phyloP scores from a whole-genome alignment of 2,329 filamentous ascomycete genomes.

The Penicillium sp. region DNA sequence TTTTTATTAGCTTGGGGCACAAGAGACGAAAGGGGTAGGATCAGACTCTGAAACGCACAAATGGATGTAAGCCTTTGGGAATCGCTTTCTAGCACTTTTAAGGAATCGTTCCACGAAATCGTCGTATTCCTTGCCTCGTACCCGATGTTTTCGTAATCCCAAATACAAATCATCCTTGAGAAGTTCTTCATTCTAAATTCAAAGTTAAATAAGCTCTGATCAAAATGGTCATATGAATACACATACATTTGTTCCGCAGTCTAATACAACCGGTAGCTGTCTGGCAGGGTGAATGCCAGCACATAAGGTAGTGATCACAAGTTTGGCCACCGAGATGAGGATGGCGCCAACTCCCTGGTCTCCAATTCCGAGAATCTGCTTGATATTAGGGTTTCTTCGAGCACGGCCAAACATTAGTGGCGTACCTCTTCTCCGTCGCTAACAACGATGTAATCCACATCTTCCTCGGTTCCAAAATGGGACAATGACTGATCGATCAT shows the following conservation, averaged over 20 bases:
- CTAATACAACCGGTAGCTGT: slow-evolving; percentile 78
- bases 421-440: slow-evolving; percentile 65
- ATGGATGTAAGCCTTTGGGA: slow-evolving; percentile 81
- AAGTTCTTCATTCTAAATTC: slow-evolving; percentile 66
- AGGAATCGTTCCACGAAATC: slow-evolving; percentile 78
- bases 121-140: slow-evolving; percentile 74
- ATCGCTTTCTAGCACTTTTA: slow-evolving; percentile 67
- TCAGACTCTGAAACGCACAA: slow-evolving; percentile 52
- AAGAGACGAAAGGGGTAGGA: too few relatives aligned
- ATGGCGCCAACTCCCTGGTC: slow-evolving; percentile 87
- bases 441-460: slow-evolving; percentile 87
- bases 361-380: slow-evolving; percentile 81
- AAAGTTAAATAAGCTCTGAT: slow-evolving; percentile 7
- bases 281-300: slow-evolving; percentile 83
- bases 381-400: slow-evolving; percentile 31
- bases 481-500: slow-evolving; percentile 68
- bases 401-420: too few relatives aligned
- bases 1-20: slow-evolving; percentile 10
- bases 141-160: slow-evolving; percentile 69
- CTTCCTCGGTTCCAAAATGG: slow-evolving; percentile 70
- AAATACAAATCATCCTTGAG: slow-evolving; percentile 79
- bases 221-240: too few relatives aligned
- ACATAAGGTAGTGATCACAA: slow-evolving; percentile 80
- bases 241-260: slow-evolving; percentile 75
- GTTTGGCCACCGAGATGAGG: slow-evolving; percentile 81